These are phyloP conservation scores for Ceratorhiza oryzae-sativae DNA, from an alignment of 1,284 basidiomycete species.

Conservation along the genomic window DNA sequence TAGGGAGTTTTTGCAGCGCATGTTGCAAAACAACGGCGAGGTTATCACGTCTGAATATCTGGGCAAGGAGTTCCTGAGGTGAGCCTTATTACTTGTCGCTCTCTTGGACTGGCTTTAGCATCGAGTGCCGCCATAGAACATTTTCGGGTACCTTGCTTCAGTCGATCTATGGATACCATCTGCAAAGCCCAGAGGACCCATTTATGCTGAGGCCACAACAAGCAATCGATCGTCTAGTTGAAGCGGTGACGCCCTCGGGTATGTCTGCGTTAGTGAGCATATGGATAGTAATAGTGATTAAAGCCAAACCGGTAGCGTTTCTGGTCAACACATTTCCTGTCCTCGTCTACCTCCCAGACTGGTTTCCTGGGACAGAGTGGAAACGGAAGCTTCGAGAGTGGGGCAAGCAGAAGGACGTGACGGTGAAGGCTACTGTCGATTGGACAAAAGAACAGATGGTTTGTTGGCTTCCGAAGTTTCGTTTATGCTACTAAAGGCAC, in stretches of 20 bases:
- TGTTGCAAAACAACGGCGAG: background rate
- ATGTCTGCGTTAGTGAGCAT: no score
- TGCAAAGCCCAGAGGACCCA: slow-evolving; percentile 4
- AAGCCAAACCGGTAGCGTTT: background rate
- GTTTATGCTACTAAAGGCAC: background rate
- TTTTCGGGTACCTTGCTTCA: slow-evolving; percentile 1
- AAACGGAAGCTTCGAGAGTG: slow-evolving; percentile 11
- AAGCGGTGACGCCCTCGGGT: slow-evolving; percentile 7
- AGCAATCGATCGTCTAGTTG: background rate
- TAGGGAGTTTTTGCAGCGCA: background rate
- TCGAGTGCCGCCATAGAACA: background rate
- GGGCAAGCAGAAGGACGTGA: slow-evolving; percentile 15
- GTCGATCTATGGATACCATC: slow-evolving; percentile 14
- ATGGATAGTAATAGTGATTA: background rate
- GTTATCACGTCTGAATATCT: background rate
- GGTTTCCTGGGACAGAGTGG: slow-evolving; percentile 28
- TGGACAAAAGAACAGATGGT: slow-evolving; percentile 29
- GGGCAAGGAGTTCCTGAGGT: background rate
- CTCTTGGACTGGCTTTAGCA: background rate
- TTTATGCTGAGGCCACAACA: background rate
- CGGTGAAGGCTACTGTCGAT: background rate
- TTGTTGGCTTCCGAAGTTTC: background rate
- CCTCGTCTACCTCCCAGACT: slow-evolving; percentile 9
- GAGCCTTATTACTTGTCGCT: background rate
- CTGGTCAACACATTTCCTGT: slow-evolving; percentile 25